Conservation (phyloP, 2,329 filamentous ascomycete genomes). For the Colletotrichum destructivum region DNA sequence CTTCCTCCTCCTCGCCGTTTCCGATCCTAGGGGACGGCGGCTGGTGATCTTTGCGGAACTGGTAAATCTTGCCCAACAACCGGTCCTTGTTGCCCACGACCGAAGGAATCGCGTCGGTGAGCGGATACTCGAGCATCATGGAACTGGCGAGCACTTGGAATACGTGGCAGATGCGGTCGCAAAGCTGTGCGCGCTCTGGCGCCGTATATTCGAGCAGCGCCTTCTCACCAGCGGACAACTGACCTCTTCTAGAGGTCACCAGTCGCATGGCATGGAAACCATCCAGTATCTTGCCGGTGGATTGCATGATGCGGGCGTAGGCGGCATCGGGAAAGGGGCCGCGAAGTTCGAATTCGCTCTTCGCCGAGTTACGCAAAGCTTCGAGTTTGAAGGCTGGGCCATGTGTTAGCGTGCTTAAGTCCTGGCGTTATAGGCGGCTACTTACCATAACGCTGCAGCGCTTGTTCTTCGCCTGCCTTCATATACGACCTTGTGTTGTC, state of each 20-base stretch:
- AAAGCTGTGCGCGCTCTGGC: constrained; percentile 84
- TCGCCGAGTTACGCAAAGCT: constrained; percentile 78
- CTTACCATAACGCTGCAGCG: constrained; percentile 82
- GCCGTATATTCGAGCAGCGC: constrained; percentile 85
- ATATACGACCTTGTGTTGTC: constrained; percentile 79
- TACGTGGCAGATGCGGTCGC: constrained; percentile 91
- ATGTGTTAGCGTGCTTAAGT: constrained; percentile 6
- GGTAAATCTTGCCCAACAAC: constrained; percentile 88
- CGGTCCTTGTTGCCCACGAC: constrained; percentile 86
- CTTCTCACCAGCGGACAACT: constrained; percentile 84
- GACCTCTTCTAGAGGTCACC: constrained; percentile 85
- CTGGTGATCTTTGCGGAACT: constrained; percentile 81
- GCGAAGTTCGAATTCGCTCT: constrained; percentile 89
- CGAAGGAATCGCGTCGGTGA: constrained; percentile 90
- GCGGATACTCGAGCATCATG: constrained; percentile 93
- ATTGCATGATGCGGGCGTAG: constrained; percentile 82
- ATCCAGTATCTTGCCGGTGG: constrained; percentile 88
- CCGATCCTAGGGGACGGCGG: constrained; percentile 53
- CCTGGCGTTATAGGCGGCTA: background rate
- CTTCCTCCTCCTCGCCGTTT: constrained; percentile 57
- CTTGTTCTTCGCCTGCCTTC: constrained; percentile 88
- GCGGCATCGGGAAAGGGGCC: constrained; percentile 86
- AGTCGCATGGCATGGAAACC: constrained; percentile 97
- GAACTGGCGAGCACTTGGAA: constrained; percentile 89
- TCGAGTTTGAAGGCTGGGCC: constrained; percentile 76